Base-by-base conservation (phyloP, 2,329 filamentous ascomycete genomes). In the Neonectria ditissima region DNA sequence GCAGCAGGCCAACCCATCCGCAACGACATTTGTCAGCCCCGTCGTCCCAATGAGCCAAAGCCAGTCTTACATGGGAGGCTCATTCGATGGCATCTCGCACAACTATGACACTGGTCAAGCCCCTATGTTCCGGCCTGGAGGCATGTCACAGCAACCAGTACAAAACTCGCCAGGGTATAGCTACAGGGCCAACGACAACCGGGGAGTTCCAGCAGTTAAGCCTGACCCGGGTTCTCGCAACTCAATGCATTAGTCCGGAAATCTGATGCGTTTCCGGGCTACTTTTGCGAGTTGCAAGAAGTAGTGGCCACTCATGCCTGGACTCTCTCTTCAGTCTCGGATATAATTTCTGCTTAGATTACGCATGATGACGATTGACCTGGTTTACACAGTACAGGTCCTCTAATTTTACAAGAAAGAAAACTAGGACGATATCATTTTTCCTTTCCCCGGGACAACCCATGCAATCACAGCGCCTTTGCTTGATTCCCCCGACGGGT, bases 11-110 rank as follows among this genome's bases (percentile, higher is more conserved):
- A 72, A 74, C 11, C 55, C 76, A 14, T 66, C 76, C 32, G 68
- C 74, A 32, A 59, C 76, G 1, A 67, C 77, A 1, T 80, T 78
- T 62, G 73, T 77, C 20, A 72, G 68, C 34, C 71, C 76, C 2
- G 55, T 65, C 1, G 78, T 80, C 10, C 66, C 75, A 16, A 72
- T 80, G 59, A 74, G 70, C 7, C 70, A 78, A 30, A 73, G 65
- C 8, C 77, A 77, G 59, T 59, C 75, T 1, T 80, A 79, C 51
- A 76, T 80, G 47, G 67, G 71, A 9, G 60, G 63, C 13, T 75
- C 77, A 2, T 80, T 80, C 51, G 79, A 81, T 16, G 71, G 74
- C 20, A 63, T 78, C 8, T 64, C 76, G 5, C 76, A 79, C 5
- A 75, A 74, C 5, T 80, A 79, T 57, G 78, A 77, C 16, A 65